A percentile compares a stretch with the other conserved stretches of the same genome.
phyloP scores from a whole-genome alignment of 441 rosid species.

The Euphorbia celastroides region DNA sequence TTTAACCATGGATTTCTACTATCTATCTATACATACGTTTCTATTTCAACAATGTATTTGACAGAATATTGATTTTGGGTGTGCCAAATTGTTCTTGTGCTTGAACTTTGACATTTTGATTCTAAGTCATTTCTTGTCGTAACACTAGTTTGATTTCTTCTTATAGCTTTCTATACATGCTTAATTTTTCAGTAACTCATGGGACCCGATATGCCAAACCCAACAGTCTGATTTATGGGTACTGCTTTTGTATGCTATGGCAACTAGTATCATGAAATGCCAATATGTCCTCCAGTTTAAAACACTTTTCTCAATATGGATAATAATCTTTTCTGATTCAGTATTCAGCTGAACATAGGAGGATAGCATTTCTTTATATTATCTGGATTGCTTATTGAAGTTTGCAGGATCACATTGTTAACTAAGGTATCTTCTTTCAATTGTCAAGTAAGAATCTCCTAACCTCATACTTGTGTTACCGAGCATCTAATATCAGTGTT shows the following conservation, averaged over 20 bases:
- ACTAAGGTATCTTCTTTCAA: slow-evolving; percentile 44
- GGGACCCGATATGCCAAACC: not conserved
- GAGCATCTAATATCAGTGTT: slow-evolving; percentile 7
- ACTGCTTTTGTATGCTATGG: not conserved
- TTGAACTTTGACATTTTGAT: not conserved
- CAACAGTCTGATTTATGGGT: not conserved
- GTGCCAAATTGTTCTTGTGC: not conserved
- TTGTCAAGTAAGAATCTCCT: slow-evolving; percentile 56
- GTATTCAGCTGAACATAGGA: slow-evolving; percentile 13
- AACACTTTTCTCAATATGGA: slow-evolving; percentile 1
- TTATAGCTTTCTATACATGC: not conserved
- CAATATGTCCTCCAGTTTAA: not conserved
- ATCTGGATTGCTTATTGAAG: slow-evolving; percentile 31
- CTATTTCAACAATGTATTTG: not conserved
- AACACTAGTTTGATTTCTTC: not conserved
- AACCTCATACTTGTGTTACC: slow-evolving; percentile 21
- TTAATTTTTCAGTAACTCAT: not conserved
- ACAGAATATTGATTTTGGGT: not conserved
- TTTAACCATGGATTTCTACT: not conserved
- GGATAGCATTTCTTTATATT: slow-evolving; percentile 1
- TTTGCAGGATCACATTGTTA: slow-evolving; percentile 60
- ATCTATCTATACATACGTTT: not conserved
- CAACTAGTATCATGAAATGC: not conserved
- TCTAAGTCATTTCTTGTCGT: not conserved
- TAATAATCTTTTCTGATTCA: not conserved